Conservation (phyloP, 2,329 filamentous ascomycete species). For the Exserohilum turcica region DNA sequence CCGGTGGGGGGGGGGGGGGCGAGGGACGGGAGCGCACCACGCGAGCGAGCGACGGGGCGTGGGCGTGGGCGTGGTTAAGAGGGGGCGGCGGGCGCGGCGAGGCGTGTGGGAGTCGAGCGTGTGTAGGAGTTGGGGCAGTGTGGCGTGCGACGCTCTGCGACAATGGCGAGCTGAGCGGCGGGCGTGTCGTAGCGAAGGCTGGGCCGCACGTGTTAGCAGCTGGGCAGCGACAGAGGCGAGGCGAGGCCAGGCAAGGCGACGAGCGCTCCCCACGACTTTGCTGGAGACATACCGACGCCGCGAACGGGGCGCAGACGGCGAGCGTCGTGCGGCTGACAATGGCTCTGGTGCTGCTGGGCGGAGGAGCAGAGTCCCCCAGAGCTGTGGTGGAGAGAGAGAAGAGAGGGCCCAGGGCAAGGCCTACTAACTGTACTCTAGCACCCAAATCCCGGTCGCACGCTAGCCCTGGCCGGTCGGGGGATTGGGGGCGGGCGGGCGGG, state of each 20-base stretch:
- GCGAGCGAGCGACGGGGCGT: slow-evolving; percentile 10
- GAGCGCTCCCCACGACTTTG: background rate
- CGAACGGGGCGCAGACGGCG: slow-evolving; percentile 16
- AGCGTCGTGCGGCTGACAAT: slow-evolving; percentile 19
- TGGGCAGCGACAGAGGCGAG: slow-evolving; percentile 2
- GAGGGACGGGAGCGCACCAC: slow-evolving; percentile 1
- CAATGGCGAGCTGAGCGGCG: slow-evolving; percentile 20
- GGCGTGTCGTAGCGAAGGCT: slow-evolving; percentile 19
- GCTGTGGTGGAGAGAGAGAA: slow-evolving; percentile 20
- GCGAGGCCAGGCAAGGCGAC: background rate
- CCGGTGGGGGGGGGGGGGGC: too few species aligned
- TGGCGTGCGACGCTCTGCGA: slow-evolving; percentile 18
- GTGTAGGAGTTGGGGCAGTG: slow-evolving; percentile 5
- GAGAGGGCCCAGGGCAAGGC: slow-evolving; percentile 15
- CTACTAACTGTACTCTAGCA: slow-evolving; percentile 14
- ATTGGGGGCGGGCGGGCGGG: too few species aligned
- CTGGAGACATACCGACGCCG: slow-evolving; percentile 19
- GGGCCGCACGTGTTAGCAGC: slow-evolving; percentile 15
- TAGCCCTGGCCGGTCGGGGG: slow-evolving; percentile 11
- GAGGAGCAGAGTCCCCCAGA: slow-evolving; percentile 7
- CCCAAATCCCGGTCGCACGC: slow-evolving; percentile 20
- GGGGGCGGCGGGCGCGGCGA: background rate
- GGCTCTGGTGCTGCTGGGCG: slow-evolving; percentile 14
- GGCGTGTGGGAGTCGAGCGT: background rate
- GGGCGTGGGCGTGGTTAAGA: background rate